Evolutionary conservation across 2,329 filamentous ascomycete species (phyloP), one percentile per base, ranked within the genome.

Genomic region (Fusarium citri): DNA sequence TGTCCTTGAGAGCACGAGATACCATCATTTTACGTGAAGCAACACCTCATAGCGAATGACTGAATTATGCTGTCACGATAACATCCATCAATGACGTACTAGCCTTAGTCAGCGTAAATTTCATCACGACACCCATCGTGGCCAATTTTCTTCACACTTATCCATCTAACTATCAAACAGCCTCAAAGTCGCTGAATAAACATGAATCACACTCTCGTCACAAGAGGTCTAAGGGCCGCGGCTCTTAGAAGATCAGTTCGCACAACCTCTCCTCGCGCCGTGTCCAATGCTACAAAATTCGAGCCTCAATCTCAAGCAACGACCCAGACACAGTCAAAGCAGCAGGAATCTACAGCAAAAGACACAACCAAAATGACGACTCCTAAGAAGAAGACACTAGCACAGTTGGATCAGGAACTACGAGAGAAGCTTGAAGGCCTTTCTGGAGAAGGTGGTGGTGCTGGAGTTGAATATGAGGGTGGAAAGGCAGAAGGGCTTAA

Each of bases 381-480:
- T 4, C 34, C 5, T 1, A 59, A 53, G 4, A 57, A 64, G 8
- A 92, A 91, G 77, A 89, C 88, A 0, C 82, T 87, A 59, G 83
- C 87, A 0, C 84, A 94, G 72, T 78, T 88, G 2, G 92, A 94
- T 73, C 87, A 88, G 65, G 91, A 94, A 71, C 77, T 94, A 25
- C 84, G 84, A 42, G 77, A 84, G 63, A 92, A 89, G 65, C 84
- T 94, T 73, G 89, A 92, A 71, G 87, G 85, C 14, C 82, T 91
- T 30, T 85, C 90, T 0, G 92, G 92, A 1, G 91, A 90, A 43
- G 92, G 92, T 6, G 92, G 92, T 11, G 87, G 86, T 26, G 84
- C 91, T 5, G 92, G 92, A 1, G 81, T 94, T 7, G 92, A 94
- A 78, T 91, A 92, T 64, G 92, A 94, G 77, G 86, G 93, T 72